Conservation (phyloP, 2,329 filamentous ascomycete genomes). For the Botrytis fragariae region DNA sequence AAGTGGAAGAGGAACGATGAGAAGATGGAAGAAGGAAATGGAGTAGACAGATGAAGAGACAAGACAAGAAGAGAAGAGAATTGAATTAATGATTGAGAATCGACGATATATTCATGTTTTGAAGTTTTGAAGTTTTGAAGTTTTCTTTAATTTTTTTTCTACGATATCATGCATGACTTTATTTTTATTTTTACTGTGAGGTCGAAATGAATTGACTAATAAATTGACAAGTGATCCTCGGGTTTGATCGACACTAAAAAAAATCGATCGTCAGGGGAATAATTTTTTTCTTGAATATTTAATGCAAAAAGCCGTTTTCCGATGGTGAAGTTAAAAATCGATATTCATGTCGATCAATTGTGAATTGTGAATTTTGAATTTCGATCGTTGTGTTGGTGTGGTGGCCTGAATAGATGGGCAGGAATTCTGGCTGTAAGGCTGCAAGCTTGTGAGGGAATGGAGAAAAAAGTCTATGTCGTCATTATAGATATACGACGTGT, state of each 20-base stretch:
- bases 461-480: neutral
- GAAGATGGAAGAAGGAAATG: neutral
- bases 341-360: neutral
- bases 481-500: neutral
- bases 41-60: neutral
- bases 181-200: neutral
- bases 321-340: neutral
- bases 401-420: too few relatives aligned
- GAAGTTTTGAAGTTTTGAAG: too few relatives aligned
- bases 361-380: neutral
- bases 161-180: too few relatives aligned
- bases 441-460: too few relatives aligned
- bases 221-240: neutral
- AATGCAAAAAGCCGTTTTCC: neutral
- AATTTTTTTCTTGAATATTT: neutral
- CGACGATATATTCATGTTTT: neutral
- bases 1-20: neutral
- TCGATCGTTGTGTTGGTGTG: too few relatives aligned
- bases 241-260: neutral
- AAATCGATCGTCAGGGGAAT: neutral
- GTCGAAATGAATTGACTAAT: neutral
- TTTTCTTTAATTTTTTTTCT: neutral
- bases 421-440: too few relatives aligned
- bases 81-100: slow-evolving; percentile 4
- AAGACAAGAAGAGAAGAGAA: neutral